Base-by-base conservation (phyloP, 2,329 filamentous ascomycete species). In the Metarhizium humberi region DNA sequence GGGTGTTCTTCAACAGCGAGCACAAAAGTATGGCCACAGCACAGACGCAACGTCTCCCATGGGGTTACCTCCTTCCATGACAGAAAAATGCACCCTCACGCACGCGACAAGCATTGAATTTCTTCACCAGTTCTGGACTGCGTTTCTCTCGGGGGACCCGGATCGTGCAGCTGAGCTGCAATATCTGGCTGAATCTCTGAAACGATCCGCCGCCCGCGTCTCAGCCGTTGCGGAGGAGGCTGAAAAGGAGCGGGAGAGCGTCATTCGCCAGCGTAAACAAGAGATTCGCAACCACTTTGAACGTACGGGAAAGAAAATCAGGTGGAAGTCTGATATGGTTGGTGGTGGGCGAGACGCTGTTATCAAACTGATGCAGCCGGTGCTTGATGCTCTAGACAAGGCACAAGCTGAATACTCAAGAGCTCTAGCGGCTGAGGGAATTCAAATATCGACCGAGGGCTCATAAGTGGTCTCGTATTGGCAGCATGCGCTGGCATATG, bases 31-130 rank as follows among this genome's bases (percentile, higher is more conserved):
- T 61, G 79, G 78, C 6, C 72, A 76, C 52, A 67, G 69, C 46
- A 67, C 70, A 56, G 81, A 74, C 63, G 73, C 71, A 64, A 75
- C 63, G 62, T 77, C 68, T 52, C 79, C 71, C 61, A 87, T 78
- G 83, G 75, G 77, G 29, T 63, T 75, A 3, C 74, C 85, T 3
- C 64, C 73, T 2, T 76, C 80, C 2, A 73, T 87, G 20, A 74
- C 81, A 4, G 77, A 84, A 47, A 81, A 81, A 55, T 84, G 81
- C 61, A 73, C 72, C 45, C 70, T 84, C 55, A 96, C 92, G 0
- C 91, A 97, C 68, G 92, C 92, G 53, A 99, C 94, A 0, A 95
- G 90, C 0, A 87, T 89, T 42, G 94, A 99, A 66, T 99, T 97
- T 65, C 75, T 99, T n/a, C 89, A 92, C 63, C 95, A 97, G 69